phyloP scores from a whole-genome alignment of 2,329 filamentous ascomycete species.

The Byssoonygena ceratinophila region DNA sequence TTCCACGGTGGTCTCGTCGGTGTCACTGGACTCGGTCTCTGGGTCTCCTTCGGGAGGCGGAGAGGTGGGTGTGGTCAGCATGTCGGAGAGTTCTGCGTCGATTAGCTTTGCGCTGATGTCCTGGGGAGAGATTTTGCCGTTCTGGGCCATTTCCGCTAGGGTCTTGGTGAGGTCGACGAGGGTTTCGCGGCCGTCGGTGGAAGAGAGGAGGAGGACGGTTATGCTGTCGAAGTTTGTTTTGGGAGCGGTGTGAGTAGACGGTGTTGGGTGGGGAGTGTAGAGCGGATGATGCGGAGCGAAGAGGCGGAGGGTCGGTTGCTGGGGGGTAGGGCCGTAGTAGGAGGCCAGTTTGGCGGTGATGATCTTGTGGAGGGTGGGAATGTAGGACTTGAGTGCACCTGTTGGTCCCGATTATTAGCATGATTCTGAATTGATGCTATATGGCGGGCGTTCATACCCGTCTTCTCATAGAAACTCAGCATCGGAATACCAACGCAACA shows the following conservation, averaged over 20 bases:
- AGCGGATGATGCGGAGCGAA: conserved; percentile 58
- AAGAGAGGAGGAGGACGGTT: conserved; percentile 67
- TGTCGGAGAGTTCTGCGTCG: conserved; percentile 70
- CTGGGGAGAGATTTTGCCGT: conserved; percentile 64
- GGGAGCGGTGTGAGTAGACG: conserved; percentile 15
- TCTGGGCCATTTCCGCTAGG: conserved; percentile 87
- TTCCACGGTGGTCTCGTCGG: conserved; percentile 9
- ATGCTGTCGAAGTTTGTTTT: conserved; percentile 30
- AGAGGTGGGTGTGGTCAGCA: conserved; percentile 24
- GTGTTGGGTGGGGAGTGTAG: conserved; percentile 22
- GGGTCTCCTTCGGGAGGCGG: conserved; percentile 23
- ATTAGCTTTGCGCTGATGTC: conserved; percentile 82
- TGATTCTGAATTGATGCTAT: no score
- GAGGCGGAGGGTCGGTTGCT: conserved; percentile 61
- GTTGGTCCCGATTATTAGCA: conserved; percentile 5
- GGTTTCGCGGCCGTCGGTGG: conserved; percentile 81
- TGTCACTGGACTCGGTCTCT: conserved; percentile 17
- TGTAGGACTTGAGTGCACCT: conserved; percentile 83
- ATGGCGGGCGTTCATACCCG: conserved; percentile 47
- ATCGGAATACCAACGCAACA: conserved; percentile 77
- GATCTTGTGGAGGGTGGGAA: conserved; percentile 70
- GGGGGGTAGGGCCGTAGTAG: conserved; percentile 63
- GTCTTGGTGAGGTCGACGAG: conserved; percentile 93
- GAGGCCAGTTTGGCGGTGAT: conserved; percentile 69
- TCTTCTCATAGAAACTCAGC: conserved; percentile 85